These are phyloP conservation scores for Populus tomentosa DNA, from an alignment of 441 rosid genomes.

Conservation along the genomic window DNA sequence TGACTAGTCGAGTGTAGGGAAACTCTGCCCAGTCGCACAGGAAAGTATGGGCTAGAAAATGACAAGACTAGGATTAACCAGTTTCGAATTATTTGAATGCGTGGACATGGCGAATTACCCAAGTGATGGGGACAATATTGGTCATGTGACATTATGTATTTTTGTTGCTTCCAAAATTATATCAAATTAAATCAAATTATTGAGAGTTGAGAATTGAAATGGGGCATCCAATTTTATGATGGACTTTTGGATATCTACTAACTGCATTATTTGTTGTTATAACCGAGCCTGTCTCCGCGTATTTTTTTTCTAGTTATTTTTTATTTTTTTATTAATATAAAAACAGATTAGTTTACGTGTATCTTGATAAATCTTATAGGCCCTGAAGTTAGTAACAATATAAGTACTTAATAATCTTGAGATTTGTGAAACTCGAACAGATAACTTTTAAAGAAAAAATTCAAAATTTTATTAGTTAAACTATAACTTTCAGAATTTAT, in stretches of 20 bases:
- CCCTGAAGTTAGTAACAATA: no score
- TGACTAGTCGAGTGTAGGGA: no score
- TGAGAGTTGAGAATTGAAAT: not conserved
- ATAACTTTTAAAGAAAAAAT: accelerated
- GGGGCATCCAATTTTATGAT: not conserved
- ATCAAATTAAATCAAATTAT: not conserved
- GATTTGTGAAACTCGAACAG: accelerated
- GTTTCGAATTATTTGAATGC: not conserved
- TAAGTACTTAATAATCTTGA: no score
- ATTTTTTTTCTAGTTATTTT: not conserved
- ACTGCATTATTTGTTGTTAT: not conserved
- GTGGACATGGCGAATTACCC: not conserved
- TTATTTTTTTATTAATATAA: no score
- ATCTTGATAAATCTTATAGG: no score
- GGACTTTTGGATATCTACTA: not conserved
- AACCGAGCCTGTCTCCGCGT: not conserved
- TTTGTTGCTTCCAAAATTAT: conserved; percentile 2
- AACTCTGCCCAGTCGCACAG: not conserved
- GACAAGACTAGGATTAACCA: not conserved
- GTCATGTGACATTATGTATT: not conserved
- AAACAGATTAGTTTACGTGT: no score
- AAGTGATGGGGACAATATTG: not conserved
- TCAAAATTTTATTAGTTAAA: accelerated
- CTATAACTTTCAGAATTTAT: no score
- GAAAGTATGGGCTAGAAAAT: not conserved